These are phyloP conservation scores for Phaeosphaeria sp. DNA, from an alignment of 2,329 filamentous ascomycete genomes.

Conservation along the genomic window DNA sequence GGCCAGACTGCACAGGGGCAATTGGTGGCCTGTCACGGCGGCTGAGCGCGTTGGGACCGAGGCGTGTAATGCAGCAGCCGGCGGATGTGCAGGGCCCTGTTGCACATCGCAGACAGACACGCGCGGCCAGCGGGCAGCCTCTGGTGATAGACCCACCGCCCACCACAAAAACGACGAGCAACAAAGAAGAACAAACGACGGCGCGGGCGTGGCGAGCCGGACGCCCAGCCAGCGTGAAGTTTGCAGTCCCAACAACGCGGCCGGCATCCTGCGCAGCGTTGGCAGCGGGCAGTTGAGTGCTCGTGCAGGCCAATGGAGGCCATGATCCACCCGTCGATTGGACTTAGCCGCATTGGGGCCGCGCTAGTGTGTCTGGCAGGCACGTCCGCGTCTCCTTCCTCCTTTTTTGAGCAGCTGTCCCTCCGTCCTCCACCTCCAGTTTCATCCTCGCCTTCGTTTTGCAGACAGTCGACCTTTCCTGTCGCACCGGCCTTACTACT, in stretches of 20 bases:
- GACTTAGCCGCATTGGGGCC: not conserved
- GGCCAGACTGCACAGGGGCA: constrained; percentile 3
- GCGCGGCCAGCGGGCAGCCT: no score
- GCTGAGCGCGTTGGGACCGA: constrained; percentile 1
- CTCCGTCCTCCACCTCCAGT: constrained; percentile 21
- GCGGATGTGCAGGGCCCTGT: not conserved
- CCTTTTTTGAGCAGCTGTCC: constrained; percentile 23
- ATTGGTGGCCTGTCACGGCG: constrained; percentile 8
- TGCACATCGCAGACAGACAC: not conserved
- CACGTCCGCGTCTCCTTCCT: constrained; percentile 20
- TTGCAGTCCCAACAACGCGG: constrained; percentile 1
- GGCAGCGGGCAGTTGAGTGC: constrained; percentile 5
- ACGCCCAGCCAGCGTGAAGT: not conserved
- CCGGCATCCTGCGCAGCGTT: not conserved
- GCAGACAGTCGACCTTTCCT: constrained; percentile 31
- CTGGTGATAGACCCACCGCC: not conserved
- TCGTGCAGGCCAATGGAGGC: constrained; percentile 6
- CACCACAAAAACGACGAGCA: no score
- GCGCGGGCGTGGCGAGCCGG: not conserved
- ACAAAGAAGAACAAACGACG: not conserved
- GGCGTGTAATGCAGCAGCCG: not conserved
- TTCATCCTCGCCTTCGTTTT: constrained; percentile 21
- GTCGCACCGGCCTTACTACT: constrained; percentile 21
- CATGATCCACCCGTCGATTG: not conserved
- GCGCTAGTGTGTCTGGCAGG: constrained; percentile 21